Evolutionary conservation across 1,284 basidiomycete species (phyloP).

Genomic region (Xanthoconium separans): DNA sequence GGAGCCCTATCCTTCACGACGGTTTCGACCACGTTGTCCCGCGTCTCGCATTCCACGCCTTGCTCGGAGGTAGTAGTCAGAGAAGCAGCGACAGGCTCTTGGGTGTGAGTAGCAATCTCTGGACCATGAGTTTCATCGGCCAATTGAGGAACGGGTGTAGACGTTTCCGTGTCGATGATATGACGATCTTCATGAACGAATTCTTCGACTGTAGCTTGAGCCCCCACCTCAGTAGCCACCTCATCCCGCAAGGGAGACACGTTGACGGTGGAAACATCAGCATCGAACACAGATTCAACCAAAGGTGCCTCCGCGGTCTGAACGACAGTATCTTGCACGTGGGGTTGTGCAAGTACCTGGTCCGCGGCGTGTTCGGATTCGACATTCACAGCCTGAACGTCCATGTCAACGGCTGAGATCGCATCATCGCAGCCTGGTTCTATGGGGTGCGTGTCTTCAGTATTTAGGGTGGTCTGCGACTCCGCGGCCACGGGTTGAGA

Average conservation of each 20-base stretch:
- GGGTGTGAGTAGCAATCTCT: conserved; percentile 30
- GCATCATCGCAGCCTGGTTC: conserved; percentile 1
- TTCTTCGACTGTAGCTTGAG: conserved; percentile 6
- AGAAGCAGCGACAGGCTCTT: conserved; percentile 8
- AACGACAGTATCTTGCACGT: not conserved
- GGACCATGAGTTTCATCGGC: conserved; percentile 39
- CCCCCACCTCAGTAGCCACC: conserved; percentile 1
- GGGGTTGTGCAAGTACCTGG: not conserved
- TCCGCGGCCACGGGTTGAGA: conserved; percentile 7
- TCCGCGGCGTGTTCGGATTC: conserved; percentile 10
- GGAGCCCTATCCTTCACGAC: not conserved
- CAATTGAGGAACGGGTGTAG: conserved; percentile 33
- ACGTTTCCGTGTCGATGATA: conserved; percentile 1
- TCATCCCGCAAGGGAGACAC: not conserved
- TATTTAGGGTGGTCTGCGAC: not conserved
- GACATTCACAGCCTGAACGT: not conserved
- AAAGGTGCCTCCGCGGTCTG: not conserved
- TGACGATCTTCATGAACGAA: conserved; percentile 1
- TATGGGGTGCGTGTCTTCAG: not conserved
- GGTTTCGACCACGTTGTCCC: not conserved
- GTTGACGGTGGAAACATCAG: not conserved
- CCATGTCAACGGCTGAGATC: not conserved
- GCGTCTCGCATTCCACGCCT: not conserved
- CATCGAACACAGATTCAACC: not conserved
- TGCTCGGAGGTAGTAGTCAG: not conserved